These are phyloP conservation scores for Xylaria sp. DNA, from an alignment of 2,329 filamentous ascomycete species.

Conservation along the genomic window DNA sequence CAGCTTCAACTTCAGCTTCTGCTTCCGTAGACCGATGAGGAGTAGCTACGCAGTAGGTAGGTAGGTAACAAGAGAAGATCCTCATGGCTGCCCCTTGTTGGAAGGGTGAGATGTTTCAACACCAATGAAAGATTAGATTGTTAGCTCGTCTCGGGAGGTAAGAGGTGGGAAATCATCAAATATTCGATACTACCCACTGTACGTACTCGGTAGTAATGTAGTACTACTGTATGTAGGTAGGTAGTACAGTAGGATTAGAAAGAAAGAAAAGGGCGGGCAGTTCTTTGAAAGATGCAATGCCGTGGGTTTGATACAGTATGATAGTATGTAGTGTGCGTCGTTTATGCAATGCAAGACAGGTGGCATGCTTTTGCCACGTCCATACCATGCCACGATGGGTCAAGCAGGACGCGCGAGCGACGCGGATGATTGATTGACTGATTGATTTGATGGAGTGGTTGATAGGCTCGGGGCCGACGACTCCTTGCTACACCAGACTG, in stretches of 20 bases:
- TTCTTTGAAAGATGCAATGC: slow-evolving; percentile 11
- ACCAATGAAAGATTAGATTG: neutral
- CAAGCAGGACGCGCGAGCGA: slow-evolving; percentile 12
- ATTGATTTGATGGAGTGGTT: neutral
- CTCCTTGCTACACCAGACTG: slow-evolving; percentile 6
- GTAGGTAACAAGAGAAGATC: neutral
- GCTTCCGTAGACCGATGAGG: neutral
- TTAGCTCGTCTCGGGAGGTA: neutral
- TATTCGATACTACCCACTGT: no score
- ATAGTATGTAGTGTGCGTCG: slow-evolving; percentile 41
- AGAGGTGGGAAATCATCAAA: neutral
- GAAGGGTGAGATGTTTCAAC: neutral
- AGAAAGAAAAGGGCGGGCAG: slow-evolving; percentile 11
- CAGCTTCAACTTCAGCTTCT: no score
- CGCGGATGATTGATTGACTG: slow-evolving; percentile 36
- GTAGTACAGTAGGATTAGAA: no score
- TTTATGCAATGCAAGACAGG: slow-evolving; percentile 54
- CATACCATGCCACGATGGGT: slow-evolving; percentile 31
- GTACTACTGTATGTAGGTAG: no score
- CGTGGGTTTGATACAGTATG: slow-evolving; percentile 1
- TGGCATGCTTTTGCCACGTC: slow-evolving; percentile 51
- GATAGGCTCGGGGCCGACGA: neutral
- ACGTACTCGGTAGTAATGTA: no score
- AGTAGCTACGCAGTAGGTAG: neutral
- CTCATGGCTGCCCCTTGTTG: neutral